Conservation (phyloP, 1,284 basidiomycete species). For the Phellopilus nigrolimitatus region DNA sequence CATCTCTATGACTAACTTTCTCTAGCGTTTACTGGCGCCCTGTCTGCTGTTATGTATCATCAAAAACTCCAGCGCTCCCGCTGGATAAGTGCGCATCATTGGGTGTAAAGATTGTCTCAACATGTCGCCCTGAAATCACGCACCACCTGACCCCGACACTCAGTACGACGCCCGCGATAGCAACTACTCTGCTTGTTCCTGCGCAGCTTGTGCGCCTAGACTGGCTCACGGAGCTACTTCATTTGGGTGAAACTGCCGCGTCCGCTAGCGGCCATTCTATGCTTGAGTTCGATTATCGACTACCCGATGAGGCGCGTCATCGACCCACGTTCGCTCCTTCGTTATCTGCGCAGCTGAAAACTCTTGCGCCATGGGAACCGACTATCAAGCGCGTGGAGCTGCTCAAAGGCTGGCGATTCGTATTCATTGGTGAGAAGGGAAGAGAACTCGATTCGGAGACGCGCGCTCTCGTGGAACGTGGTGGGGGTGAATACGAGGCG, state of each 20-base stretch:
- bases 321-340: slow-evolving; percentile 50
- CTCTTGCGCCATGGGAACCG: slow-evolving; percentile 55
- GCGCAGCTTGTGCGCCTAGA: slow-evolving; percentile 55
- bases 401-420: slow-evolving; percentile 47
- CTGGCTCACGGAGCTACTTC: slow-evolving; percentile 57
- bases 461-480: slow-evolving; percentile 47
- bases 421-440: slow-evolving; percentile 53
- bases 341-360: slow-evolving; percentile 44
- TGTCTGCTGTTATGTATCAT: slow-evolving; percentile 46
- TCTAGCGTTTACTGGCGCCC: slow-evolving; percentile 49
- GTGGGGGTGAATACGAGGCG: slow-evolving; percentile 52
- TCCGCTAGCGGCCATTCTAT: slow-evolving; percentile 23
- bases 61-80: slow-evolving; percentile 27
- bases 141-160: slow-evolving; percentile 56
- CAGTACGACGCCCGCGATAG: slow-evolving; percentile 42
- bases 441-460: slow-evolving; percentile 44
- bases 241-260: slow-evolving; percentile 36
- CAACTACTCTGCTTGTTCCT: slow-evolving; percentile 50
- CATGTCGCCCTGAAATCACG: slow-evolving; percentile 42
- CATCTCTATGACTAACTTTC: slow-evolving; percentile 7
- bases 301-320: slow-evolving; percentile 49
- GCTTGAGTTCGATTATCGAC: slow-evolving; percentile 45
- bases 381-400: slow-evolving; percentile 54
- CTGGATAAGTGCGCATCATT: slow-evolving; percentile 47
- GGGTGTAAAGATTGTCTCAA: slow-evolving; percentile 52